Base-by-base conservation (phyloP, 106 monocot species). In the Cymbidium sinense region DNA sequence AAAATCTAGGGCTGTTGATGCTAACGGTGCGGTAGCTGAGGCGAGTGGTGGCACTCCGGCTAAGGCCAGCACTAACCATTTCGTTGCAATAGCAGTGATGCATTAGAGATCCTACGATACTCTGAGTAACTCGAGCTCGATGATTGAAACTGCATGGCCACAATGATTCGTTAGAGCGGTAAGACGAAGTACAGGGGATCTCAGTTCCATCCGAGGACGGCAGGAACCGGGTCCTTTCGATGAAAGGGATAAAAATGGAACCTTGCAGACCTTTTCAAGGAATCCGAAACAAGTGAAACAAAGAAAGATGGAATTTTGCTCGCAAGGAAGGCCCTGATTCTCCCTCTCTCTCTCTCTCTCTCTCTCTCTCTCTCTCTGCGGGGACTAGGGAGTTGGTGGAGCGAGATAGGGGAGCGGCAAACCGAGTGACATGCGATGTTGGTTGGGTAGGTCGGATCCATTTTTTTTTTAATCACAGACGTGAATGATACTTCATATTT, bases 1-100 rank as follows among this genome's bases (percentile, higher is more conserved):
- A 80, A 73, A 80, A 64, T 74, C 91, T 82, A 77, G 94, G 89
- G 77, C 94, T 91, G 73, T 35, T 79, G 34, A 81, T n/a, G 78
- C 77, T 84, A 65, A 77, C 41, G 27, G 67, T 83, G 73, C 89
- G 88, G 28, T 84, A 78, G 5, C 81, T 71, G 62, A 78, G 34
- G 17, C 87, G 93, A 70, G 84, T 79, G 28, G 88, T 82, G 8
- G 74, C 76, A 34, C 81, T 79, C 76, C 88, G 83, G 39, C 76
- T 89, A 41, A 89, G 73, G 43, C 44, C 78, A 25, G 70, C 72
- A 36, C 51, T 77, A 80, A 73, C 79, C 88, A 89, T 89, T 79
- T 74, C 69, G 70, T 73, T n/a, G 47, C 78, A 73, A 12, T 39
- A 7, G 27, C 74, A 30, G 67, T 4, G 67, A 67, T 29, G 4